phyloP scores from a whole-genome alignment of 352 stramenopile genomes.

The Peronospora farinosa region DNA sequence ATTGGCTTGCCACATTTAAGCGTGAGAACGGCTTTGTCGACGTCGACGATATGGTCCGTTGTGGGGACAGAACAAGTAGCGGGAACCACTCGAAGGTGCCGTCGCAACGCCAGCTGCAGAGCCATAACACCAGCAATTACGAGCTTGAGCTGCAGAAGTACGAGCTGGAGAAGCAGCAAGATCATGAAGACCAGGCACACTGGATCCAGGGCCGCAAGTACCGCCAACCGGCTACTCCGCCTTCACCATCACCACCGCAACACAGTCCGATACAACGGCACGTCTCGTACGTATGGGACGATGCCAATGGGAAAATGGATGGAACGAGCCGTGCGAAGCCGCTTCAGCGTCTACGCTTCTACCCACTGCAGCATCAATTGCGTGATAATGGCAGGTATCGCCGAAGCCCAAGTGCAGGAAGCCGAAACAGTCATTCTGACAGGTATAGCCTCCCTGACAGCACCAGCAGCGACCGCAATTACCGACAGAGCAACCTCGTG shows the following conservation, averaged over 20 bases:
- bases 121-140: constrained; percentile 16
- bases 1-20: constrained; percentile 56
- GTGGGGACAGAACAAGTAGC: constrained; percentile 10
- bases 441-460: constrained; percentile 9
- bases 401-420: constrained; percentile 17
- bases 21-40: constrained; percentile 41
- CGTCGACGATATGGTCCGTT: constrained; percentile 13
- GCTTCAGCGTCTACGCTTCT: constrained; percentile 8
- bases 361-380: constrained; percentile 1
- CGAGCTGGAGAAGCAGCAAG: constrained; percentile 19
- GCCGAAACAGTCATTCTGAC: constrained; percentile 9
- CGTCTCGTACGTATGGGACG: constrained; percentile 16
- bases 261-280: constrained; percentile 6
- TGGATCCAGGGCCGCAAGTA: constrained; percentile 21
- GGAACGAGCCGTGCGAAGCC: not conserved
- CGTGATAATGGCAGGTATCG: constrained; percentile 17
- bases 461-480: constrained; percentile 31
- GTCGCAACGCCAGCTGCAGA: constrained; percentile 12
- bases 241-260: constrained; percentile 11
- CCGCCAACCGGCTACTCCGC: constrained; percentile 15
- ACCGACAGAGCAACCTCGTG: constrained; percentile 51
- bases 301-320: not conserved
- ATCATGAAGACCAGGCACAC: constrained; percentile 7
- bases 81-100: constrained; percentile 5
- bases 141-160: constrained; percentile 19